Evolutionary conservation across 2,329 filamentous ascomycete genomes (phyloP), one percentile per base, ranked within the genome.

Genomic region (Cladosporium austrohemisphaericum): DNA sequence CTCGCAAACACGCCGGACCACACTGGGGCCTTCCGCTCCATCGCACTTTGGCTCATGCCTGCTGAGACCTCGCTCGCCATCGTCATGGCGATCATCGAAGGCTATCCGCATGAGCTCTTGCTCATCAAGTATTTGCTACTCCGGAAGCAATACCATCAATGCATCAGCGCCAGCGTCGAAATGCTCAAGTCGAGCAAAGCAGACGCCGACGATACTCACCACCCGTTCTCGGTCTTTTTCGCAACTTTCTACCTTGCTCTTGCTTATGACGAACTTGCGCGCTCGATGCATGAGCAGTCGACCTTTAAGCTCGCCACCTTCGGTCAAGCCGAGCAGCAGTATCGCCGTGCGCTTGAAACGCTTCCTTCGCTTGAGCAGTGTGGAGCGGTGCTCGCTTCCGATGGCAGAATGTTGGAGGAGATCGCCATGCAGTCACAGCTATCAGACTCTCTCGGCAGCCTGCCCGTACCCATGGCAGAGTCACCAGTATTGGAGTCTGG

Each of bases 241-340:
- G 64, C 76, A 31, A 65, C 66, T 51, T 75, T 76, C 58, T 76
- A 76, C 59, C 64, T 65, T 8, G 75, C 68, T 3, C 61, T 73
- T 8, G 71, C 66, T 20, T 70, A 73, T 51, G 74, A 77, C 50
- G 65, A 66, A 3, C 64, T 76, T n/a, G 74, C 71, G 3, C 66
- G 70, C 8, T 56, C 65, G 23, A 71, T 74, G 43, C 73, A 76
- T 47, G 63, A 71, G n/a, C 69, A 70, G 55, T 76, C 74, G 2
- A 58, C 57, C 18, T 68, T 68, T 31, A 77, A 75, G 55, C 25
- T 76, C 5, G 61, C 66, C 0, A 59, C 69, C 10, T 64, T 76
- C 33, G 58, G 65, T 10, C 55, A 64, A 19, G 72, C 75, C 0
- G 63, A 70, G 54, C 61, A 69, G 32, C 65, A 60, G 33, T 76